Base-by-base conservation (phyloP, 306 rosid genomes). In the Acmispon strigosus region DNA sequence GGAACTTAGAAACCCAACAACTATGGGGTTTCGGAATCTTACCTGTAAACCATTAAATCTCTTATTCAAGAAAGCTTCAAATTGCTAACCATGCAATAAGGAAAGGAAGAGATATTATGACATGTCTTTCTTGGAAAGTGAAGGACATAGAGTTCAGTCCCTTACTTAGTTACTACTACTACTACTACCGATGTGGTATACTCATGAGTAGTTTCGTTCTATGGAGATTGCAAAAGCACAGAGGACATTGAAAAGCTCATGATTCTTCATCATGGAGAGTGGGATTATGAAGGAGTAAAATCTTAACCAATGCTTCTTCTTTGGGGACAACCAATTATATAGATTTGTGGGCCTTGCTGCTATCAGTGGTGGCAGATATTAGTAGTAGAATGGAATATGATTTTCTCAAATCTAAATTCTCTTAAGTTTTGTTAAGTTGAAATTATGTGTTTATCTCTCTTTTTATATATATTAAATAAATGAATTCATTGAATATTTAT, bases 101-200 rank as follows among this genome's bases (percentile, higher is more conserved):
- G 67, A 70, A 67, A 73, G 73, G 67, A 70, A 77, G 65, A 8
- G 77, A 36, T 71, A 66, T 61, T 41, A 83, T 74, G 74, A 82
- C 49, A 43, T 81, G 82, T 79, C 78, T 76, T 82, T 80, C 79
- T 84, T 78, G 88, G 86, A 76, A 81, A 72, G 59, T 67, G 84
- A 73, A 72, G 78, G 69, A 51, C 70, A 15, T 39, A 55, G 66
- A 68, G 79, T 59, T 76, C 66, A 72, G 72, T 72, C 51, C 63
- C 48, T 62, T 54, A 60, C 43, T n/a, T n/a, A n/a, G n/a, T n/a
- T n/a, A n/a, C n/a, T n/a, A n/a, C n/a, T n/a, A n/a, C n/a, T n/a
- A n/a, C n/a, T n/a, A n/a, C n/a, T 49, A 50, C 4, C 16, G 66
- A 13, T 27, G 44, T 64, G 70, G 16, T 66, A 56, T 66, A 55